Conservation (phyloP, 192 early-diverging fungal genomes). For the Nowakowskiella sp. region DNA sequence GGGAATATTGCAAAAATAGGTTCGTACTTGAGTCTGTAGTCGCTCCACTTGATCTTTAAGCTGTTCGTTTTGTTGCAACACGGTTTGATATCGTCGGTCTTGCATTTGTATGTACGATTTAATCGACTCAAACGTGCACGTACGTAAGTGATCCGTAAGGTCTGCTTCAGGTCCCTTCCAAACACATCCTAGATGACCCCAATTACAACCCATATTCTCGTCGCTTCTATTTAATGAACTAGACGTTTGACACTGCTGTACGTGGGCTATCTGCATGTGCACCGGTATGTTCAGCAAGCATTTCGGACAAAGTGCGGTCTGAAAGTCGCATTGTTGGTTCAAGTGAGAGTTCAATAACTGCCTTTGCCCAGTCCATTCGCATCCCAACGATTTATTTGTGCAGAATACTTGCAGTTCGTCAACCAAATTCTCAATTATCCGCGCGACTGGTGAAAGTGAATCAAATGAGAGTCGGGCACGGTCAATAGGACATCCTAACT, state of each 20-base stretch:
- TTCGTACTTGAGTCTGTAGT: constrained; percentile 11
- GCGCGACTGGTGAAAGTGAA: constrained; percentile 43
- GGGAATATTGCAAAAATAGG: too few species aligned
- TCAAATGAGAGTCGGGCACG: constrained; percentile 30
- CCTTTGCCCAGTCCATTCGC: constrained; percentile 48
- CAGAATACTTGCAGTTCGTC: constrained; percentile 59
- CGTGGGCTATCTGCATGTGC: constrained; percentile 35
- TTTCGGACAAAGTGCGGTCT: constrained; percentile 35
- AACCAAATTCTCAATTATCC: constrained; percentile 55
- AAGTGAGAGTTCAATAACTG: constrained; percentile 47
- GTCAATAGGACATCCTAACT: constrained; percentile 50
- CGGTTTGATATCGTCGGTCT: constrained; percentile 28
- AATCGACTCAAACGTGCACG: constrained; percentile 56
- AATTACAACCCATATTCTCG: constrained; percentile 30
- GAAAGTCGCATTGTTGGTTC: constrained; percentile 47
- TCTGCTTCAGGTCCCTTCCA: constrained; percentile 46
- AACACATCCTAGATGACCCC: constrained; percentile 46
- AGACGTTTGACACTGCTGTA: too few species aligned
- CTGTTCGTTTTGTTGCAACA: constrained; percentile 39
- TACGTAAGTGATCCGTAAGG: constrained; percentile 30
- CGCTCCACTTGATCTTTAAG: constrained; percentile 16
- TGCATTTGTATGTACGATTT: constrained; percentile 42
- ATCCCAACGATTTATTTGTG: constrained; percentile 42
- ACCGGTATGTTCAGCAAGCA: constrained; percentile 33
- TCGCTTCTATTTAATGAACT: too few species aligned